Percentiles rank a stretch among this genome's conserved stretches.
phyloP scores from a whole-genome alignment of 169 alveolate genomes.

The Cardiosporidium cionae region DNA sequence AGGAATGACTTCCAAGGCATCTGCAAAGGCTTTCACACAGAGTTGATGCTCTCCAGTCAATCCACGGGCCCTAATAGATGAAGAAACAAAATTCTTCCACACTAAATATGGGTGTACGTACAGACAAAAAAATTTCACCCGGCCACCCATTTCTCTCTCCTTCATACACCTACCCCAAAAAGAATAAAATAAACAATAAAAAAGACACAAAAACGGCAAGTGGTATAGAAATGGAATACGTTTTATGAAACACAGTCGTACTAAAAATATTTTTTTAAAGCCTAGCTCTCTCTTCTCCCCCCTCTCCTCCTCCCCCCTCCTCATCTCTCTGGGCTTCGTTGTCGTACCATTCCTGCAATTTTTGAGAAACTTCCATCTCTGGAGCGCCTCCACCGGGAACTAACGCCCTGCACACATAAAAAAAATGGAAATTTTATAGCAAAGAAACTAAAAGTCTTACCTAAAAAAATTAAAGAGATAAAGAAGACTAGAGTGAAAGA shows the following conservation, averaged over 20 bases:
- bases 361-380: conserved; percentile 84
- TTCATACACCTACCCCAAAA: neutral
- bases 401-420: conserved; percentile 75
- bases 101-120: neutral
- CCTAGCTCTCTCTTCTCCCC: too few relatives aligned
- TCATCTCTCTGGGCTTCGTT: too few relatives aligned
- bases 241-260: neutral
- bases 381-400: conserved; percentile 99
- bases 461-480: too few relatives aligned
- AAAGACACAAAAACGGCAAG: neutral
- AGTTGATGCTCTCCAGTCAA: conserved; percentile 89
- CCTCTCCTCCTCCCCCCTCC: too few relatives aligned
- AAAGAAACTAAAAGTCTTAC: too few relatives aligned
- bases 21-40: conserved; percentile 93
- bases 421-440: too few relatives aligned
- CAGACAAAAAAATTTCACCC: neutral
- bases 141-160: neutral
- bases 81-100: neutral
- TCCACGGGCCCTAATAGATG: conserved; percentile 20
- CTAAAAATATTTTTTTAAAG: too few relatives aligned
- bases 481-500: too few relatives aligned
- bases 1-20: conserved; percentile 96
- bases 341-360: conserved; percentile 23
- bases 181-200: neutral
- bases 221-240: neutral